Conservation (phyloP, 2,329 filamentous ascomycete genomes). For the Pyrenophora seminiperda region DNA sequence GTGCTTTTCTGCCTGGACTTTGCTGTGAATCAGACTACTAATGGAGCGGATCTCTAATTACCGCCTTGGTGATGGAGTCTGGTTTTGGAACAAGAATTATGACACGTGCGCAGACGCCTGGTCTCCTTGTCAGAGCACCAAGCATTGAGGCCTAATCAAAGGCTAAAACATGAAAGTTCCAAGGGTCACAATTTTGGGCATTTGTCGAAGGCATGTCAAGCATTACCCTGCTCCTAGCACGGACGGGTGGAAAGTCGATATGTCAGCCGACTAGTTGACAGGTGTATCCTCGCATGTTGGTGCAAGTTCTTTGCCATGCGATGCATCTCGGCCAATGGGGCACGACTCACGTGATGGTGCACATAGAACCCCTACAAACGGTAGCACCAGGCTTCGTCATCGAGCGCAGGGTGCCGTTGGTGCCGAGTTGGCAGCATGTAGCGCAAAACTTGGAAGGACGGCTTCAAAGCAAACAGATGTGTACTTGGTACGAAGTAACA, state of each 20-base stretch:
- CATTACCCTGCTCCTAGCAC: conserved; percentile 8
- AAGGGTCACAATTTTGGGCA: conserved; percentile 18
- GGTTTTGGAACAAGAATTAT: conserved; percentile 54
- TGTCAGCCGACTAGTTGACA: conserved; percentile 15
- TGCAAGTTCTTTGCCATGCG: conserved; percentile 3
- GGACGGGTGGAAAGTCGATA: conserved; percentile 13
- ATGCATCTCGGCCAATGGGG: conserved; percentile 12
- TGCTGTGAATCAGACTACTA: conserved; percentile 51
- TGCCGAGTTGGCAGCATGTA: conserved; percentile 31
- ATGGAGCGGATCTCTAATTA: conserved; percentile 52
- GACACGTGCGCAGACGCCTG: conserved; percentile 51
- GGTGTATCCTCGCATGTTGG: conserved; percentile 20
- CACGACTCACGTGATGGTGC: conserved; percentile 13
- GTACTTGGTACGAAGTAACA: too few relatives aligned
- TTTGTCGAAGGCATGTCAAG: conserved; percentile 15
- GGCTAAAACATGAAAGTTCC: conserved; percentile 6
- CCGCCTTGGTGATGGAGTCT: conserved; percentile 57
- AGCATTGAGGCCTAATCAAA: not conserved
- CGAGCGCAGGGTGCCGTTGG: conserved; percentile 16
- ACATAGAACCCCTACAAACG: conserved; percentile 15
- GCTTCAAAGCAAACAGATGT: conserved; percentile 4
- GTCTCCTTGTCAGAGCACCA: conserved; percentile 16
- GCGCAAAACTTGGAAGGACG: conserved; percentile 19
- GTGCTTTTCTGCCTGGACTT: conserved; percentile 56
- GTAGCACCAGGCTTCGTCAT: conserved; percentile 26